Conservation (phyloP, 208 protist genomes). For the Trypanosoma conorhini region DNA sequence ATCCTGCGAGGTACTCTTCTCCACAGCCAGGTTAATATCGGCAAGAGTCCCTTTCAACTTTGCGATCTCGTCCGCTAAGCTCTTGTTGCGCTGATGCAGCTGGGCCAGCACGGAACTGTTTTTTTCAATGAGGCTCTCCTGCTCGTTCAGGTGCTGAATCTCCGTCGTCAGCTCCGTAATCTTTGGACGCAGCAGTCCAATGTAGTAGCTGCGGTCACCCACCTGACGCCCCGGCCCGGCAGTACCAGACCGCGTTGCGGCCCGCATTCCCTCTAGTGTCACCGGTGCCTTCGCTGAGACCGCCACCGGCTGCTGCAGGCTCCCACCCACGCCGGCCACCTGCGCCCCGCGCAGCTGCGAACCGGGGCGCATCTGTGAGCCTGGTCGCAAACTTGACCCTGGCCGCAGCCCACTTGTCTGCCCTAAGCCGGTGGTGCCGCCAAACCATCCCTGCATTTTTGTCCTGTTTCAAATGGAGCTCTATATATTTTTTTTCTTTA, state of each 20-base stretch:
- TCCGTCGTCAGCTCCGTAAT: slow-evolving; percentile 85
- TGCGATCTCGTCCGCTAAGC: slow-evolving; percentile 68
- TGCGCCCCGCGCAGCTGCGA: slow-evolving; percentile 68
- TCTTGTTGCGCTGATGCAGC: slow-evolving; percentile 76
- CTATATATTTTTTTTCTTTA: neutral
- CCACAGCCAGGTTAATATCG: slow-evolving; percentile 86
- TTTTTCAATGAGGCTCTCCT: slow-evolving; percentile 83
- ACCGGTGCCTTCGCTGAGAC: slow-evolving; percentile 69
- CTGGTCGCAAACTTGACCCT: slow-evolving; percentile 39
- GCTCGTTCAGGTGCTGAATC: slow-evolving; percentile 84
- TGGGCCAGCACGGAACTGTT: slow-evolving; percentile 72
- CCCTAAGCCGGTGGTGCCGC: slow-evolving; percentile 13
- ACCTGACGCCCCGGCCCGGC: slow-evolving; percentile 87
- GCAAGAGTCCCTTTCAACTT: slow-evolving; percentile 77
- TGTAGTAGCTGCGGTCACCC: slow-evolving; percentile 89
- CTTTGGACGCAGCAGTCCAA: slow-evolving; percentile 87
- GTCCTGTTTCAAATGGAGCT: neutral
- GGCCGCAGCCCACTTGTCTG: slow-evolving; percentile 46
- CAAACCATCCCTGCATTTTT: slow-evolving; percentile 21
- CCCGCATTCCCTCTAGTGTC: slow-evolving; percentile 83
- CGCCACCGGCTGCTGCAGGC: slow-evolving; percentile 76
- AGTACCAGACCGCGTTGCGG: slow-evolving; percentile 64
- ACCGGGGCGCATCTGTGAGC: slow-evolving; percentile 73
- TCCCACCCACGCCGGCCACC: slow-evolving; percentile 76
- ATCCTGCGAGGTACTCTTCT: slow-evolving; percentile 65